phyloP scores from a whole-genome alignment of 345 rosid species.

The Eucalyptus cloeziana region DNA sequence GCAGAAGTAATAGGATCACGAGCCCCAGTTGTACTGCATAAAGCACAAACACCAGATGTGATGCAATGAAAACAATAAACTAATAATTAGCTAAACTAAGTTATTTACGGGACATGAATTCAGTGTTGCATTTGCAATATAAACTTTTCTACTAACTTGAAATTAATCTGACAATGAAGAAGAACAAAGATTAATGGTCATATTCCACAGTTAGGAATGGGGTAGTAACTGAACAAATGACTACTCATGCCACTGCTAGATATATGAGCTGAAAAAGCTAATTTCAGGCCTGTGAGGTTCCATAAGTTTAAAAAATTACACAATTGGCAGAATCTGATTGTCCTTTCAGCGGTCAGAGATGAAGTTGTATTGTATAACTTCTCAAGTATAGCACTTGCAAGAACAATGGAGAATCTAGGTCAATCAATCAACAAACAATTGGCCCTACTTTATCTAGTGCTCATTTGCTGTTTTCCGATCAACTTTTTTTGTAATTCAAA shows the following conservation, averaged over 20 bases:
- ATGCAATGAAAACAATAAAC: neutral
- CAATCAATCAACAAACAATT: neutral
- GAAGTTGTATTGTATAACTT: neutral
- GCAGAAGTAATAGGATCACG: conserved; percentile 94
- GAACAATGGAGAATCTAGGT: neutral
- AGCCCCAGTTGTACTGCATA: conserved; percentile 84
- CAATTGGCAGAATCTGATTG: neutral
- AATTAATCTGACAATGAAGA: neutral
- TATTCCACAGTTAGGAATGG: neutral
- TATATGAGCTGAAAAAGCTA: neutral
- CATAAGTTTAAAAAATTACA: neutral
- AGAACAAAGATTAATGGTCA: neutral
- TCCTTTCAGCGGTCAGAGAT: neutral
- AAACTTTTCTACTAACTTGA: neutral
- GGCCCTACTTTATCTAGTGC: neutral
- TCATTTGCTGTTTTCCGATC: neutral
- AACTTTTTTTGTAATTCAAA: neutral
- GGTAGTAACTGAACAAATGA: neutral
- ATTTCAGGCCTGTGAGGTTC: neutral
- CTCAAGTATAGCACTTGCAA: neutral
- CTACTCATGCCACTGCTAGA: neutral
- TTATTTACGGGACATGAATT: neutral
- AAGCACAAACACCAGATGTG: neutral
- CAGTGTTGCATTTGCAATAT: neutral
- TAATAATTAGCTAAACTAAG: neutral